These are phyloP conservation scores for Pseudogymnoascus sp. DNA, from an alignment of 2,329 filamentous ascomycete species.

Conservation along the genomic window DNA sequence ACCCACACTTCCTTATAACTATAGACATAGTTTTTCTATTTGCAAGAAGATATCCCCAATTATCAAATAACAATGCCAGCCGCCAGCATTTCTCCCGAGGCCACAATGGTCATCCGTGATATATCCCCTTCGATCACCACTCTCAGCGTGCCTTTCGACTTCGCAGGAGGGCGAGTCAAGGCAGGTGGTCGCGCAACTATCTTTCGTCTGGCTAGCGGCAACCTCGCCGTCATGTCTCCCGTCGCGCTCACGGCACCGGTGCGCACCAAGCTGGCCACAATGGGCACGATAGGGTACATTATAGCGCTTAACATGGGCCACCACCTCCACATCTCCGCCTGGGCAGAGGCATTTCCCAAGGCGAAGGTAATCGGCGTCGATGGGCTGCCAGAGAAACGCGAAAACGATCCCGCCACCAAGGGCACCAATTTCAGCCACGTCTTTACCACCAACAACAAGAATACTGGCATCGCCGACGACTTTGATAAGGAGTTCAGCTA, in stretches of 20 bases:
- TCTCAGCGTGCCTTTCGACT: constrained; percentile 70
- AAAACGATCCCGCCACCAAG: constrained; percentile 42
- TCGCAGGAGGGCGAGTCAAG: constrained; percentile 62
- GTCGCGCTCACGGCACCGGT: constrained; percentile 71
- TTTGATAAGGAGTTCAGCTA: constrained; percentile 79
- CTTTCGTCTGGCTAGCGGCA: constrained; percentile 70
- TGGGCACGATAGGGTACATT: constrained; percentile 70
- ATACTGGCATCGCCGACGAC: constrained; percentile 55
- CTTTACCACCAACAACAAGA: constrained; percentile 49
- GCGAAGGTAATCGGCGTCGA: constrained; percentile 75
- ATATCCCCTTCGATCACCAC: constrained; percentile 58
- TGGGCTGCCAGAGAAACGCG: constrained; percentile 66
- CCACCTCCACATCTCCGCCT: constrained; percentile 80
- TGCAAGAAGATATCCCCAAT: no score
- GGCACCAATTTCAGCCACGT: constrained; percentile 52
- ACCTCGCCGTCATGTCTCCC: constrained; percentile 82
- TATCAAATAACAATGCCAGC: no score
- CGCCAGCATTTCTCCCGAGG: no score
- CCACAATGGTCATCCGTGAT: constrained; percentile 5
- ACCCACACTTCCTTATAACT: no score
- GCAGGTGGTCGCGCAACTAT: constrained; percentile 79
- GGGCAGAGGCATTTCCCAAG: constrained; percentile 68
- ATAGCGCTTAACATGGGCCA: constrained; percentile 81
- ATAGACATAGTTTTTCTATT: no score
- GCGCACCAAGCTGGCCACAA: constrained; percentile 53